These are phyloP conservation scores for Jimgerdemannia flammicorona DNA, from an alignment of 192 early-diverging fungal species.

Conservation along the genomic window DNA sequence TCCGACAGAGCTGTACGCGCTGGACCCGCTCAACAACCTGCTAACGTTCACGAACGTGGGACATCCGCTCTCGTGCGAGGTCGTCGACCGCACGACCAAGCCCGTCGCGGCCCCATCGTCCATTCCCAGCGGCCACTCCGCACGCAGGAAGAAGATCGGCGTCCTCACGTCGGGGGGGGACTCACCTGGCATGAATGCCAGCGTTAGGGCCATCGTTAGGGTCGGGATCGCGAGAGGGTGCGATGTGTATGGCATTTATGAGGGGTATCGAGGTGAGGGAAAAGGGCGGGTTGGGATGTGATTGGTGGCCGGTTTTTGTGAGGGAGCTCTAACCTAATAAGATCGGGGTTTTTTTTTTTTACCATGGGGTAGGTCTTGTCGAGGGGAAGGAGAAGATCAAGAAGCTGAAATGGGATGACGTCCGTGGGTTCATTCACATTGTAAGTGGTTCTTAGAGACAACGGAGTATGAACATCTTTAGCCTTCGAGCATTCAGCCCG, in stretches of 20 bases:
- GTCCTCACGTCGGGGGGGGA: slow-evolving; percentile 95
- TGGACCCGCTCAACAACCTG: slow-evolving; percentile 82
- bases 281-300: too few relatives aligned
- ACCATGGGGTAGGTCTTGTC: slow-evolving; percentile 63
- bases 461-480: neutral
- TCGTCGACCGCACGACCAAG: slow-evolving; percentile 4
- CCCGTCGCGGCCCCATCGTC: slow-evolving; percentile 6
- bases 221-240: slow-evolving; percentile 80
- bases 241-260: slow-evolving; percentile 86
- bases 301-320: too few relatives aligned
- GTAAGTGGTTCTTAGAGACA: slow-evolving; percentile 27
- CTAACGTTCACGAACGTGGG: slow-evolving; percentile 64
- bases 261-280: slow-evolving; percentile 85
- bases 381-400: slow-evolving; percentile 87
- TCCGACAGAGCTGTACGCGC: slow-evolving; percentile 42
- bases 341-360: neutral
- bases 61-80: slow-evolving; percentile 35
- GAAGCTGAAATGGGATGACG: slow-evolving; percentile 85
- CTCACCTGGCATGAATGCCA: slow-evolving; percentile 97
- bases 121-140: slow-evolving; percentile 5
- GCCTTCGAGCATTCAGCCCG: too few relatives aligned
- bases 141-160: slow-evolving; percentile 73
- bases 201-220: slow-evolving; percentile 86
- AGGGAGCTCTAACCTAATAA: too few relatives aligned
- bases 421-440: slow-evolving; percentile 78